Base-by-base conservation (phyloP, 2,329 filamentous ascomycete species). In the Calonectria pauciramosa region DNA sequence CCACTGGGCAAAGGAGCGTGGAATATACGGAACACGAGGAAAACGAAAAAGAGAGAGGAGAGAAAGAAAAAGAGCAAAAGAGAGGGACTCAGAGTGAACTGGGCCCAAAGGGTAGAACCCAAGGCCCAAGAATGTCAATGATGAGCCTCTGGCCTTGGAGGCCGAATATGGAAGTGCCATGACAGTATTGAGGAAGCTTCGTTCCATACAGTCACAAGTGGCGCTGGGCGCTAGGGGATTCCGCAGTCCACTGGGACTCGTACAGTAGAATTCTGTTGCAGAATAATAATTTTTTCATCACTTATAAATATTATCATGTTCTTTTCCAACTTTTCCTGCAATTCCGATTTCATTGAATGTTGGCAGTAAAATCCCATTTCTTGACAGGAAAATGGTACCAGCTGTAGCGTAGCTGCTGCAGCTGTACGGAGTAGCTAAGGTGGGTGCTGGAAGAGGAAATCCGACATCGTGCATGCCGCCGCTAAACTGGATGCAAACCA, bases 161-260 rank as follows among this genome's bases (percentile, higher is more conserved):
- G 34, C 56, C 56, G 56, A 63, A 63, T 63, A 63, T 63, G 56
- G 56, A 63, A 63, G 14, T 63, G 34, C 36, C 56, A 41, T 63
- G 56, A 41, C 56, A n/a, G 18, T n/a, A 34, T 56, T 56, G 52
- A 56, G 2, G 18, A 32, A 63, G 56, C 56, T 63, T 16, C 56
- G 56, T 41, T 41, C 56, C 56, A 13, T 11, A 20, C 34, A 60
- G 34, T 60, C 56, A 13, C 7, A 23, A 16, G 56, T 63, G 56
- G 56, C 56, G 56, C 16, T 41, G 56, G 54, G 32, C 54, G 54
- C 54, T 23, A 36, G 54, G 56, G 14, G 36, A 63, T 26, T 26
- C 56, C 56, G 56, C 3, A 63, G 36, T 26, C 4, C 18, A 23
- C 9, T 18, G 32, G 44, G 20, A 47, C n/a, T 47, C 44, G 8